Evolutionary conservation across 176 grass and related monocot species (phyloP), one percentile per base, ranked within the genome.

Genomic region (Phyllostachys edulis): DNA sequence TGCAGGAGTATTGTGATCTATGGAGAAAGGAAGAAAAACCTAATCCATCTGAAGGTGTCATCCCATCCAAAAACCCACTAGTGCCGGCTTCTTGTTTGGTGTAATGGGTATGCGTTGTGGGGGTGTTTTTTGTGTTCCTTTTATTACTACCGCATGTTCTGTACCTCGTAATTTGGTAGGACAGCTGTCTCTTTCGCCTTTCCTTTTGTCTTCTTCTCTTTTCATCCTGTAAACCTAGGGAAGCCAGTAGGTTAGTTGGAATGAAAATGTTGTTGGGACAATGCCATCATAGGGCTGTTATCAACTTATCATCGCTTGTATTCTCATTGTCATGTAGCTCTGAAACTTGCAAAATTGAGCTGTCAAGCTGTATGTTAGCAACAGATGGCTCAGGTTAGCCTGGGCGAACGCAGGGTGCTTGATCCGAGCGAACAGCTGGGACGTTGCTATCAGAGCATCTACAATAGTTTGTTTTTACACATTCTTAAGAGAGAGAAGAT

Each of bases 141-240:
- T 54, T 10, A 1, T 49, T 40, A 40, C 59, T 49, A 27, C 57
- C 27, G 13, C 63, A 40, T 61, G 62, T 38, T 73, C 61, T 76
- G 69, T 74, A 73, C 24, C 44, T 32, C 21, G 52, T 85, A 57
- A 88, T 87, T 42, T 67, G 89, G 90, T 92, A 72, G 76, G 80
- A 79, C 57, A 80, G 16, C 24, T 79, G 89, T 89, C 89, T 27
- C 84, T 90, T 63, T 85, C 87, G 24, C 21, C 46, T 70, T 24
- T 4, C 26, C 27, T 23, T 42, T 45, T 13, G 4, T 18, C 7
- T 3, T 11, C 12, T 12, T 11, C 20, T 49, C 12, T 45, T 42
- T 42, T 79, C 13, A 60, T 79, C 74, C 12, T 90, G 84, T 87
- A 75, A 82, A 83, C 75, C 84, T 75, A 69, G 67, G 74, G 74